These are phyloP conservation scores for Xylaria polymorpha DNA, from an alignment of 2,329 filamentous ascomycete genomes.

Conservation along the genomic window DNA sequence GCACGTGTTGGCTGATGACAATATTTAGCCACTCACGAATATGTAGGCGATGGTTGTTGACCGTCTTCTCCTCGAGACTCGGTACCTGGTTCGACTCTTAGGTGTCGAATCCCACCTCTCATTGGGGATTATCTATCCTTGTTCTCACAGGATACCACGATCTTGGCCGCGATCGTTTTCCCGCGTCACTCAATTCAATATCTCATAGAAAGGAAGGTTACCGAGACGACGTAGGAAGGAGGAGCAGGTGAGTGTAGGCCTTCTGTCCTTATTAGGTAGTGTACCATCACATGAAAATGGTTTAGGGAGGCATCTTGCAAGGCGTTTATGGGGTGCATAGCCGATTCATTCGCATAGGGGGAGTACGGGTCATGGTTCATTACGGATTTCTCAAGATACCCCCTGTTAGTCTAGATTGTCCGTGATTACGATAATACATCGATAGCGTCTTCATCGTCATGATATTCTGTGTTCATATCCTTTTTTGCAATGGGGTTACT, in stretches of 20 bases:
- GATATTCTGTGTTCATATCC: background rate
- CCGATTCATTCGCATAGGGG: conserved; percentile 8
- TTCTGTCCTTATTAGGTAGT: background rate
- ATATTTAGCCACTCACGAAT: background rate
- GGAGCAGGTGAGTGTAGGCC: background rate
- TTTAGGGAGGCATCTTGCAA: conserved; percentile 17
- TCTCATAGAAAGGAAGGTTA: background rate
- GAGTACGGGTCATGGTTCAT: conserved; percentile 1
- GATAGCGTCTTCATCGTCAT: background rate
- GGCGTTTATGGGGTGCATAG: conserved; percentile 31
- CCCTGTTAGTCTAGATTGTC: conserved; percentile 16
- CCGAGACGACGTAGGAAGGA: background rate
- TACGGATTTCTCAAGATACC: conserved; percentile 38
- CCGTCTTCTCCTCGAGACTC: background rate
- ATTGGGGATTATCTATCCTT: background rate
- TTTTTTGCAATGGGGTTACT: background rate
- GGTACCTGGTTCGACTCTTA: background rate
- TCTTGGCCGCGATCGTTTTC: background rate
- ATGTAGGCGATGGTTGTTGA: background rate
- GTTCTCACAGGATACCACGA: background rate
- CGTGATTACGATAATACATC: background rate
- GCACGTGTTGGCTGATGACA: background rate
- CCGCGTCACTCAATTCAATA: background rate
- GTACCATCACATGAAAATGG: conserved; percentile 22
- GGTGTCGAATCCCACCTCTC: background rate